phyloP scores from a whole-genome alignment of 2,329 filamentous ascomycete genomes.

The Neopestalotiopsis rosae region DNA sequence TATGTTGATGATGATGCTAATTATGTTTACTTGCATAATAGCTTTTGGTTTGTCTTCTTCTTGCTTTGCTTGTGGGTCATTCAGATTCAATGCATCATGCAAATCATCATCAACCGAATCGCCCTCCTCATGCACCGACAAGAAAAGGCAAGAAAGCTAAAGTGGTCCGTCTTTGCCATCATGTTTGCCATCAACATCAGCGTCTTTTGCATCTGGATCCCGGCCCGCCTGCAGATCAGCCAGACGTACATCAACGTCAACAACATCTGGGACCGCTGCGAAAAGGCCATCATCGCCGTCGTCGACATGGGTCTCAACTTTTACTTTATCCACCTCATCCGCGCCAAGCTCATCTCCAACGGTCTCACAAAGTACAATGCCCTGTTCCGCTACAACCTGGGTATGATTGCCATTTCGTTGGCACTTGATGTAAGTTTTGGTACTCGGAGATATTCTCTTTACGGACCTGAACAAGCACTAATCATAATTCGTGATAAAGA shows the following conservation, averaged over 20 bases:
- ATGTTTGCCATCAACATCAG: conserved; percentile 56
- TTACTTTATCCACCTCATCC: conserved; percentile 56
- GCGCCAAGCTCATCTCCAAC: conserved; percentile 48
- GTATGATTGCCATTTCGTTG: conserved; percentile 50
- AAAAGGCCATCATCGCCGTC: conserved; percentile 56
- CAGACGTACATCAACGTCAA: conserved; percentile 50
- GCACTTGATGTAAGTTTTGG: conserved; percentile 42
- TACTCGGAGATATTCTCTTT: not conserved
- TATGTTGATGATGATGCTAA: not conserved
- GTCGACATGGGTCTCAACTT: conserved; percentile 54
- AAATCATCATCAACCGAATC: conserved; percentile 61
- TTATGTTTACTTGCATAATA: no score
- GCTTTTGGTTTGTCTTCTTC: conserved; percentile 20
- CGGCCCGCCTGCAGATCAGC: conserved; percentile 50
- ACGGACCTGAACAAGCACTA: not conserved
- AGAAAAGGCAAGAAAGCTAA: conserved; percentile 42
- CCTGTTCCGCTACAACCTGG: conserved; percentile 52
- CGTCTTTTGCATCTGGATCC: conserved; percentile 61
- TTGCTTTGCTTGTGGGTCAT: conserved; percentile 24
- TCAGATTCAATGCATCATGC: conserved; percentile 55
- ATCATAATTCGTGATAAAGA: not conserved
- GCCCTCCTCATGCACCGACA: conserved; percentile 49
- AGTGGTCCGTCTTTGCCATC: conserved; percentile 49
- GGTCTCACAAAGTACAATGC: conserved; percentile 54
- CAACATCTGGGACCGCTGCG: conserved; percentile 55